phyloP scores from a whole-genome alignment of 2,329 filamentous ascomycete genomes.

The Penicillium brevicompactum region DNA sequence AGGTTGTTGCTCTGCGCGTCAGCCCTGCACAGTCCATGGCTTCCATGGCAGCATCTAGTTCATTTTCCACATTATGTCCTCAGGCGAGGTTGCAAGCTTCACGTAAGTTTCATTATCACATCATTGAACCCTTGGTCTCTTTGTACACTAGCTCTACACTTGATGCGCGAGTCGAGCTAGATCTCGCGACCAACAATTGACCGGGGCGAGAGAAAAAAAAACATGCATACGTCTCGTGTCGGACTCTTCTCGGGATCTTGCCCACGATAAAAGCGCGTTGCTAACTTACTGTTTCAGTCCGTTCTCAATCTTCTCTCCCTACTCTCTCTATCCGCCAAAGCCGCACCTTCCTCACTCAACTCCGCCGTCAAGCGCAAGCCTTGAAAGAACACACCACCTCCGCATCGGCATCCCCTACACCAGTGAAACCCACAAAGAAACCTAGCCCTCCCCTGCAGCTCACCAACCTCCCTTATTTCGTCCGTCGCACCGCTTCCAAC shows the following conservation, averaged over 20 bases:
- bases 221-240: background rate
- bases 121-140: background rate
- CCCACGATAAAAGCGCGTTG: background rate
- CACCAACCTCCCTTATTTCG: slow-evolving; percentile 64
- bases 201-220: background rate
- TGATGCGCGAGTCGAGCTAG: background rate
- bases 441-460: slow-evolving; percentile 31
- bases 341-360: slow-evolving; percentile 41
- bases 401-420: slow-evolving; percentile 25
- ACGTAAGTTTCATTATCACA: slow-evolving; percentile 30
- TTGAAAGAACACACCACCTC: slow-evolving; percentile 38
- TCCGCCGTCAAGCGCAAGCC: slow-evolving; percentile 39
- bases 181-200: slow-evolving; percentile 1
- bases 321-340: slow-evolving; percentile 31
- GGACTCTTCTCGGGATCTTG: background rate
- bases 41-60: slow-evolving; percentile 33
- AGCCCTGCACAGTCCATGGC: slow-evolving; percentile 28
- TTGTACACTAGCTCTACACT: background rate
- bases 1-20: slow-evolving; percentile 34
- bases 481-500: slow-evolving; percentile 70
- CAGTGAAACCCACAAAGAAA: slow-evolving; percentile 14
- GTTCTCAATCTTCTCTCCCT: slow-evolving; percentile 23
- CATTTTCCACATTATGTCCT: slow-evolving; percentile 32
- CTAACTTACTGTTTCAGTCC: slow-evolving; percentile 22
- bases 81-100: slow-evolving; percentile 27